Percentiles rank a stretch among this genome's conserved stretches.
Conservation (phyloP, 371 early-diverging fungal genomes). For the Capniomyces stellatus region DNA sequence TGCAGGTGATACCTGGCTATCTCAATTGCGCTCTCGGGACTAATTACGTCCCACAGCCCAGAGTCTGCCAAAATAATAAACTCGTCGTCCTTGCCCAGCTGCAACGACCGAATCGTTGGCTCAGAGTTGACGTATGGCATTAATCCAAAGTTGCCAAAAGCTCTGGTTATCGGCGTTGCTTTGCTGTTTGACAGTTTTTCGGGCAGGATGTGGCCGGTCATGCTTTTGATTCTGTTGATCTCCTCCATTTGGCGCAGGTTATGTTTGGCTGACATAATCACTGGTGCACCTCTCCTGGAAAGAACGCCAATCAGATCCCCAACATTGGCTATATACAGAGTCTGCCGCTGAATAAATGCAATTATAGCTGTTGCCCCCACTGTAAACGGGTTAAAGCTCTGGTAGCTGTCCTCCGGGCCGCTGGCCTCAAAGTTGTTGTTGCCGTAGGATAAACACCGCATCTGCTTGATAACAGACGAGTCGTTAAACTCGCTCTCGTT, state of each 20-base stretch:
- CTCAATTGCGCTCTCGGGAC: conserved; percentile 66
- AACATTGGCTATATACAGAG: conserved; percentile 73
- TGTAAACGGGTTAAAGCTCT: not conserved
- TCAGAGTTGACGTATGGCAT: conserved; percentile 73
- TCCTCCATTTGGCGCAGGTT: conserved; percentile 50
- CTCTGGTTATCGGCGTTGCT: conserved; percentile 41
- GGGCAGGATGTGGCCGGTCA: conserved; percentile 63
- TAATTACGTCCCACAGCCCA: conserved; percentile 68
- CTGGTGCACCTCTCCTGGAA: conserved; percentile 51
- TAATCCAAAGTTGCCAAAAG: conserved; percentile 71
- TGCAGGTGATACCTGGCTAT: conserved; percentile 54
- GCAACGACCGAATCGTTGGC: conserved; percentile 52
- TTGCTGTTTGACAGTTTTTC: not conserved
- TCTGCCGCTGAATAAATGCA: conserved; percentile 60
- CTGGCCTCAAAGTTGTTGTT: conserved; percentile 6
- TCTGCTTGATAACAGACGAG: conserved; percentile 2
- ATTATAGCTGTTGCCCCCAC: conserved; percentile 32
- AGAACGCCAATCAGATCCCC: conserved; percentile 77
- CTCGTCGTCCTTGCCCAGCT: conserved; percentile 68
- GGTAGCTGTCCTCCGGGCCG: not conserved
- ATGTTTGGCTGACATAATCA: conserved; percentile 56
- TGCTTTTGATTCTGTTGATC: conserved; percentile 56
- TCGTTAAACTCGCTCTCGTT: not conserved
- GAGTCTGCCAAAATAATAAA: conserved; percentile 73
- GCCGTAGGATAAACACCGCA: conserved; percentile 7